phyloP scores from a whole-genome alignment of 352 stramenopile species.

The Phytophthora crassamura region DNA sequence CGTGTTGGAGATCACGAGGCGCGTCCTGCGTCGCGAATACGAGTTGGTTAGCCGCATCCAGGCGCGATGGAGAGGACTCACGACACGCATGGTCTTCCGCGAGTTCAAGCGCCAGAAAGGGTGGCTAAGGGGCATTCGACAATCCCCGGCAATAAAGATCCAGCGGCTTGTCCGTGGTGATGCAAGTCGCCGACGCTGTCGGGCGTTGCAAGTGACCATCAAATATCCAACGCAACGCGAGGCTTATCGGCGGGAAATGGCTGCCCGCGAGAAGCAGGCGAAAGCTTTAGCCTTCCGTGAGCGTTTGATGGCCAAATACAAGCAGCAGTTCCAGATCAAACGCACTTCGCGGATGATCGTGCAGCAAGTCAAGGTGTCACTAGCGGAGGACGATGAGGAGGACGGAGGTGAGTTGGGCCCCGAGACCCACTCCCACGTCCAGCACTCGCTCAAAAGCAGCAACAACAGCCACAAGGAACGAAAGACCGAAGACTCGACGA shows the following conservation, averaged over 20 bases:
- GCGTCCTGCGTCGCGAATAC: slow-evolving; percentile 71
- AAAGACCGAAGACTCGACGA: not conserved
- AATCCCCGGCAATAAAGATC: slow-evolving; percentile 77
- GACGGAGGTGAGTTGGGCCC: slow-evolving; percentile 9
- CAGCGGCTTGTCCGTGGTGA: slow-evolving; percentile 69
- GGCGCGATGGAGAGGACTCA: slow-evolving; percentile 62
- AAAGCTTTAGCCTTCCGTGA: slow-evolving; percentile 46
- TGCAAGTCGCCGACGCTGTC: slow-evolving; percentile 39
- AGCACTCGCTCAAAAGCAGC: slow-evolving; percentile 29
- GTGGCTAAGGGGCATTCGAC: slow-evolving; percentile 63
- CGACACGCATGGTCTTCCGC: slow-evolving; percentile 64
- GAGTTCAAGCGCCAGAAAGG: slow-evolving; percentile 73
- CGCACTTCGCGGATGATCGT: slow-evolving; percentile 62
- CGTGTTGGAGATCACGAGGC: slow-evolving; percentile 68
- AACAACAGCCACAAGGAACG: not conserved
- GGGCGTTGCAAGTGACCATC: slow-evolving; percentile 45
- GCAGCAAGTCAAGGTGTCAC: slow-evolving; percentile 28
- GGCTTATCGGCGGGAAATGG: slow-evolving; percentile 48
- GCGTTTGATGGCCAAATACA: slow-evolving; percentile 67
- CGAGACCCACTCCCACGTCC: slow-evolving; percentile 23
- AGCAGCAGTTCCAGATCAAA: slow-evolving; percentile 54
- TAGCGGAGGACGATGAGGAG: slow-evolving; percentile 13
- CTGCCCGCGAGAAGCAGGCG: slow-evolving; percentile 26
- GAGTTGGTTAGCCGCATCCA: slow-evolving; percentile 79
- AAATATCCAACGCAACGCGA: slow-evolving; percentile 54